Percentiles rank a stretch among this genome's conserved stretches.
Evolutionary conservation across 257 asterid genomes (phyloP).

Genomic region (Forsythia viridissima): DNA sequence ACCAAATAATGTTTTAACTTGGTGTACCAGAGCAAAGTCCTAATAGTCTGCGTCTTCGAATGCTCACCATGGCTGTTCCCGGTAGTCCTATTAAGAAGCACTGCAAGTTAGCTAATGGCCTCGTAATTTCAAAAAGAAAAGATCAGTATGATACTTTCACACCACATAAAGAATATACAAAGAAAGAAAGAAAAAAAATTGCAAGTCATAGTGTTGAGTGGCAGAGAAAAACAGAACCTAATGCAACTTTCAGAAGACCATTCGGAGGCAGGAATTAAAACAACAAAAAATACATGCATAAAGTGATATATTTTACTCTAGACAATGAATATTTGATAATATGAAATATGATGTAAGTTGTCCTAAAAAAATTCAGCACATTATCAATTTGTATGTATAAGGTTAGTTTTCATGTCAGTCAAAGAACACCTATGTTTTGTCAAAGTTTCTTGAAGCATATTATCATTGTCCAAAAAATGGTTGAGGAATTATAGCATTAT

Average conservation of each 20-base stretch:
- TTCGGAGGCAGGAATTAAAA: background rate
- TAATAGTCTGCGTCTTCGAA: constrained; percentile 53
- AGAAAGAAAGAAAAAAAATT: background rate
- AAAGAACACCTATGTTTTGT: background rate
- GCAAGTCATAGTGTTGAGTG: background rate
- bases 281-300: background rate
- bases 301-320: background rate
- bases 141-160: background rate
- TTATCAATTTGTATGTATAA: background rate
- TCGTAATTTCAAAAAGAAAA: background rate
- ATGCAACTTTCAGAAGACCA: background rate
- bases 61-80: constrained; percentile 56
- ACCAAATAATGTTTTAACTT: background rate
- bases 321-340: background rate
- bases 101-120: constrained; percentile 10
- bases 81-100: constrained; percentile 28
- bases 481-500: background rate
- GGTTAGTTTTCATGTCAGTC: background rate
- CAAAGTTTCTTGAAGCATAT: background rate
- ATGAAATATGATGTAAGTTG: background rate
- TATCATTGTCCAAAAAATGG: background rate
- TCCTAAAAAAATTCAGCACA: background rate
- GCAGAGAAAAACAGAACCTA: background rate
- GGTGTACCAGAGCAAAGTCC: constrained; percentile 52
- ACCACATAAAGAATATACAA: background rate